Conservation (phyloP, 2,329 filamentous ascomycete species). For the Penicillium sp. region DNA sequence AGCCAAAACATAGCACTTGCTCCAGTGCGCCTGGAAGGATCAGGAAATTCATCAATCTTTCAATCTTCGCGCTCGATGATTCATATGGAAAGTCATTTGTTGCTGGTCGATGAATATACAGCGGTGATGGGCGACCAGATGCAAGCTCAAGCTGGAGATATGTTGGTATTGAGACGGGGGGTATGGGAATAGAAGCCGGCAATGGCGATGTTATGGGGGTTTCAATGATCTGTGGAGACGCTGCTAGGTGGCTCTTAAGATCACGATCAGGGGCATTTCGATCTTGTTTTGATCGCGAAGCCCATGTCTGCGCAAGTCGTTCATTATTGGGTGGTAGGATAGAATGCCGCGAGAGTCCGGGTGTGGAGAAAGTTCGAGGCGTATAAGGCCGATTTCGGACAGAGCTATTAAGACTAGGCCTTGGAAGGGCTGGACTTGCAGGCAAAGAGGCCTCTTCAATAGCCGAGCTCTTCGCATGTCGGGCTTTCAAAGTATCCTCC, state of each 20-base stretch:
- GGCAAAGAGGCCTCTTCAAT: constrained; percentile 36
- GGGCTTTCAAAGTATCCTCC: constrained; percentile 29
- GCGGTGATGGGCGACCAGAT: constrained; percentile 63
- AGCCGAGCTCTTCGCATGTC: constrained; percentile 35
- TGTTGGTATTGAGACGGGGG: constrained; percentile 67
- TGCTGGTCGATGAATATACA: constrained; percentile 67
- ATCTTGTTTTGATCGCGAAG: constrained; percentile 43
- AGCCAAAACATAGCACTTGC: constrained; percentile 83
- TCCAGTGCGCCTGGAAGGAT: constrained; percentile 82
- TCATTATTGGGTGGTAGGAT: constrained; percentile 40
- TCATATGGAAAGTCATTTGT: constrained; percentile 77
- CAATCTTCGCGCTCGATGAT: constrained; percentile 88
- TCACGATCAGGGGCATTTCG: constrained; percentile 42
- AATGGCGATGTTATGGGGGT: constrained; percentile 53
- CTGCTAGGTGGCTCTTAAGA: constrained; percentile 35
- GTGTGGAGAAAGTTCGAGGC: constrained; percentile 47
- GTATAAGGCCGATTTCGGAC: constrained; percentile 40
- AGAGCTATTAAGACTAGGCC: constrained; percentile 27
- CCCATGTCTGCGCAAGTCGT: constrained; percentile 41
- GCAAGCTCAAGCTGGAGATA: constrained; percentile 71
- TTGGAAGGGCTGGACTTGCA: constrained; percentile 28
- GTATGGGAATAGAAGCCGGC: constrained; percentile 62
- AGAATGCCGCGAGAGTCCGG: constrained; percentile 41
- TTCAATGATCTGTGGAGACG: constrained; percentile 38
- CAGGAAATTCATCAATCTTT: constrained; percentile 87